Evolutionary conservation across 2,329 filamentous ascomycete species (phyloP).

Genomic region (Fusarium sp.): DNA sequence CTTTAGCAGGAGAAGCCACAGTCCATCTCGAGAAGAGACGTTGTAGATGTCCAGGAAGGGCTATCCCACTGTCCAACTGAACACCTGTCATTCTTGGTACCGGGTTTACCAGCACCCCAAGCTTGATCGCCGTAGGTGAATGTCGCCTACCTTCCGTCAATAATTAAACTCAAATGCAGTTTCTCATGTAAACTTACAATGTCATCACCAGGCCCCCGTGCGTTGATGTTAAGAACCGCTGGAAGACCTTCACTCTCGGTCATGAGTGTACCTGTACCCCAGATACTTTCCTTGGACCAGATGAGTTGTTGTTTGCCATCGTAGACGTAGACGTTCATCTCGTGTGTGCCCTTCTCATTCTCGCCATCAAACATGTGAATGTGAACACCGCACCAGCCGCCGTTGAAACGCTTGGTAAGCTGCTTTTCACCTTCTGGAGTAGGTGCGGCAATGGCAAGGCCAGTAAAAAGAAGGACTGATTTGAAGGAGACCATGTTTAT

Average conservation of each 20-base stretch:
- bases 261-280: neutral
- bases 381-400: slow-evolving; percentile 5
- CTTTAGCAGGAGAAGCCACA: neutral
- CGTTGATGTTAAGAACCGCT: neutral
- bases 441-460: neutral
- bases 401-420: neutral
- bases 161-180: accelerated
- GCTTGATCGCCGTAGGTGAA: neutral
- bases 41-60: neutral
- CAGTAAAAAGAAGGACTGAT: neutral
- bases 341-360: neutral
- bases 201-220: neutral
- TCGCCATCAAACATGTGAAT: neutral
- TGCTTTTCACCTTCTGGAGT: neutral
- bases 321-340: slow-evolving; percentile 3
- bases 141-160: neutral
- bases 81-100: no score
- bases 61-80: neutral
- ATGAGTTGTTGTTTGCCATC: neutral
- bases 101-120: neutral
- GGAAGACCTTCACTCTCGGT: neutral
- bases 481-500: neutral
- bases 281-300: slow-evolving; percentile 3
- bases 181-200: neutral
- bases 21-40: neutral